phyloP scores from a whole-genome alignment of 441 rosid species.

The Adansonia madagascariensis region DNA sequence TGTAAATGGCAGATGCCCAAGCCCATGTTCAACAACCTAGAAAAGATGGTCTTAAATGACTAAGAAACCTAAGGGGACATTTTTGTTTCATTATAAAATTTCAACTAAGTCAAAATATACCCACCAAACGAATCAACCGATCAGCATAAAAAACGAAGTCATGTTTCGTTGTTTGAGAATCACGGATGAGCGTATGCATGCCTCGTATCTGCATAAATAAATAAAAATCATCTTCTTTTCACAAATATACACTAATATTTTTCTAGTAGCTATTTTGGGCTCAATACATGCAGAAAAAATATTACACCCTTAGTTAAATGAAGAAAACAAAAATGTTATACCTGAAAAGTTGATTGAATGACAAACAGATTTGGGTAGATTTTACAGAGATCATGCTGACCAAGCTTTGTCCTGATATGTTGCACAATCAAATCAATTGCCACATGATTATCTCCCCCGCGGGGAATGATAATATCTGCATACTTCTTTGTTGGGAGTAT shows the following conservation, averaged over 20 bases:
- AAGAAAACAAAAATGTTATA: slow-evolving; percentile 34
- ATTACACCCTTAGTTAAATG: slow-evolving; percentile 18
- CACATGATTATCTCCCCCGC: slow-evolving; percentile 98
- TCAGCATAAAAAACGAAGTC: slow-evolving; percentile 95
- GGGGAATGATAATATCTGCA: slow-evolving; percentile 97
- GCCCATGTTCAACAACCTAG: slow-evolving; percentile 98
- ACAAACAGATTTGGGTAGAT: slow-evolving; percentile 91
- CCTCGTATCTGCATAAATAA: slow-evolving; percentile 81
- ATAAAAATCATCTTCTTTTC: slow-evolving; percentile 1
- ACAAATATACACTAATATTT: background rate
- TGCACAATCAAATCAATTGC: slow-evolving; percentile 97
- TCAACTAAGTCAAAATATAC: slow-evolving; percentile 29
- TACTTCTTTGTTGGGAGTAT: slow-evolving; percentile 96
- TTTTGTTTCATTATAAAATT: background rate
- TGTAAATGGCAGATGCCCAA: slow-evolving; percentile 95
- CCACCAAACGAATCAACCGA: slow-evolving; percentile 92
- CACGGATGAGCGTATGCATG: slow-evolving; percentile 99
- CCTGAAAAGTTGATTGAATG: slow-evolving; percentile 98
- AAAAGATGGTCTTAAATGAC: slow-evolving; percentile 26
- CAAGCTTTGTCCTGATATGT: slow-evolving; percentile 94
- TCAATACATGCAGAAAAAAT: background rate
- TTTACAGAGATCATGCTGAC: slow-evolving; percentile 97
- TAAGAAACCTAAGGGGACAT: background rate
- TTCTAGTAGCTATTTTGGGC: background rate
- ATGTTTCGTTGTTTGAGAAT: slow-evolving; percentile 88